Percentiles rank a stretch among this genome's conserved stretches.
phyloP scores from a whole-genome alignment of 179 eudicot species.

The Silene coronaria region DNA sequence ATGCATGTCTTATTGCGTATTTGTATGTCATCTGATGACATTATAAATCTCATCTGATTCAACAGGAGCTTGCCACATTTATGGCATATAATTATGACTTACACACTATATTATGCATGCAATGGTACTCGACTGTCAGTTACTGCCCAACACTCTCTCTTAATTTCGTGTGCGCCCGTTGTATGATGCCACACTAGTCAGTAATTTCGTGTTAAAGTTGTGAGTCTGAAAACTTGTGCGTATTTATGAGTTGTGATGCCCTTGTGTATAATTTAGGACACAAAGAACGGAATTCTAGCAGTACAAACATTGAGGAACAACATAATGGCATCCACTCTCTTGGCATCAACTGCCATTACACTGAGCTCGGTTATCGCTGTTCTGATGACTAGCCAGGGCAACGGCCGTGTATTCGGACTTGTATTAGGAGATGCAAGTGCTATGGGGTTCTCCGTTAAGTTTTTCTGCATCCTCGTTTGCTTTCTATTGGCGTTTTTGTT shows the following conservation, averaged over 20 bases:
- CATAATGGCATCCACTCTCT: conserved; percentile 91
- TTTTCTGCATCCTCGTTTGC: conserved; percentile 72
- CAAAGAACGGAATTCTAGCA: conserved; percentile 62
- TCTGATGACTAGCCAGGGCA: conserved; percentile 45
- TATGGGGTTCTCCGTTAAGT: conserved; percentile 53
- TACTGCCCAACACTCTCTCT: no score
- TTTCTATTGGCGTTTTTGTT: conserved; percentile 68
- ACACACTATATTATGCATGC: not conserved
- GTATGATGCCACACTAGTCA: no score
- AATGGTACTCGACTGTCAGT: not conserved
- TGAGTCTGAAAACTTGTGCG: no score
- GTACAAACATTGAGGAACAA: conserved; percentile 90
- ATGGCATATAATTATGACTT: no score
- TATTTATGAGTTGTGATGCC: no score
- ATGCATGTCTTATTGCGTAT: no score
- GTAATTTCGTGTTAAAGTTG: no score
- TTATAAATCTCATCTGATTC: no score
- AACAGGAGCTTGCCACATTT: no score
- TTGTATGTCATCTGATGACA: no score
- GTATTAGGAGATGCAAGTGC: conserved; percentile 53
- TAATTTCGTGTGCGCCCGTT: no score
- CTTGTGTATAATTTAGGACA: conserved; percentile 39
- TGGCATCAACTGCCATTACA: conserved; percentile 80
- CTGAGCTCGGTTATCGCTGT: conserved; percentile 83
- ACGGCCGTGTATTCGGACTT: conserved; percentile 21